These are phyloP conservation scores for Adansonia grandidieri DNA, from an alignment of 441 rosid species.

Conservation along the genomic window DNA sequence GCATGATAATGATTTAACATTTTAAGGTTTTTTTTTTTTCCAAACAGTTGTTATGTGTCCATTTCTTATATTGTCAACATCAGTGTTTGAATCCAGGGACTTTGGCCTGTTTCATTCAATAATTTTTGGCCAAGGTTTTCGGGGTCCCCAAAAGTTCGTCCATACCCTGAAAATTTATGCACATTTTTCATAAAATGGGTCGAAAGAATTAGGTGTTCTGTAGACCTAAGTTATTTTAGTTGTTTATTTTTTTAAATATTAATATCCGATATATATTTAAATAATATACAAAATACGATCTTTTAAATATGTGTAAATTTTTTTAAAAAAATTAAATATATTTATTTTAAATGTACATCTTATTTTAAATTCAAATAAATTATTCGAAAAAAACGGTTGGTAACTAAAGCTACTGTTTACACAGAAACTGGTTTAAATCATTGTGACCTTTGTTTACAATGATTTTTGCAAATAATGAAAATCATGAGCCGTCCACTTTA, in stretches of 20 bases:
- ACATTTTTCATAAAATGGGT: background rate
- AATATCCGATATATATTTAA: too few species aligned
- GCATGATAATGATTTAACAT: background rate
- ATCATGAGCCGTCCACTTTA: slow-evolving; percentile 17
- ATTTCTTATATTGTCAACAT: slow-evolving; percentile 19
- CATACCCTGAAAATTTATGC: background rate
- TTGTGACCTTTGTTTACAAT: background rate
- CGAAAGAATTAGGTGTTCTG: background rate
- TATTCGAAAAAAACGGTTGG: background rate
- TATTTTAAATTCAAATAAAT: too few species aligned
- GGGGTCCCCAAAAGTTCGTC: background rate
- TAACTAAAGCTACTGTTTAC: too few species aligned
- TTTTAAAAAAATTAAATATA: too few species aligned
- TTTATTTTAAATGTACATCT: too few species aligned
- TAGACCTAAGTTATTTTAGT: background rate
- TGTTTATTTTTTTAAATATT: too few species aligned
- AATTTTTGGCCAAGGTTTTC: background rate
- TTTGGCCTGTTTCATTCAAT: slow-evolving; percentile 20
- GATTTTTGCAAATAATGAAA: slow-evolving; percentile 6
- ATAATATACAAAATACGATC: too few species aligned
- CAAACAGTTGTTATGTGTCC: background rate
- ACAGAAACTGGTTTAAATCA: background rate
- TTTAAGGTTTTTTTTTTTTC: background rate
- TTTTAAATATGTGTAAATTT: too few species aligned
- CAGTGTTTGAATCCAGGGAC: slow-evolving; percentile 10